These are phyloP conservation scores for Saccharomyces hybrid DNA, from an alignment of 1,139 yeast genomes.

Conservation along the genomic window DNA sequence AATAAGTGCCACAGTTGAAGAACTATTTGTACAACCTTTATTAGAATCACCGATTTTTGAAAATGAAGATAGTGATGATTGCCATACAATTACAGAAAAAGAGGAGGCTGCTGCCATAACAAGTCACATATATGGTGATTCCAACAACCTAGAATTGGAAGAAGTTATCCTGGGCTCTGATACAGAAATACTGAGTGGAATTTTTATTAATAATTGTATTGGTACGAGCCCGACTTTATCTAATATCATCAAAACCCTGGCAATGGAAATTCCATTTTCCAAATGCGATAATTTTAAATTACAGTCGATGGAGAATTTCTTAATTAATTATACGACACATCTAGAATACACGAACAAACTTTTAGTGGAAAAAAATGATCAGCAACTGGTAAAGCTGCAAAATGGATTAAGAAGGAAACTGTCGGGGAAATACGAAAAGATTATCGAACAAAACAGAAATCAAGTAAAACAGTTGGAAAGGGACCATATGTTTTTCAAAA, in stretches of 20 bases:
- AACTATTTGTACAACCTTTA: slow-evolving; percentile 51
- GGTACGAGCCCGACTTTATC: slow-evolving; percentile 47
- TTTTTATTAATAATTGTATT: slow-evolving; percentile 53
- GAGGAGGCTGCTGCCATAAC: slow-evolving; percentile 44
- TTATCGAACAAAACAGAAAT: slow-evolving; percentile 13
- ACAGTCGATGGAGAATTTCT: slow-evolving; percentile 36
- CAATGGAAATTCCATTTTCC: slow-evolving; percentile 39
- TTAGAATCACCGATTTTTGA: slow-evolving; percentile 10
- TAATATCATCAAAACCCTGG: slow-evolving; percentile 37
- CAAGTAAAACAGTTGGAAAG: slow-evolving; percentile 20
- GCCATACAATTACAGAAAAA: neutral
- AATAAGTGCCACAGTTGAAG: slow-evolving; percentile 71
- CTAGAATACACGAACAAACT: slow-evolving; percentile 17
- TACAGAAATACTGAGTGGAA: slow-evolving; percentile 48
- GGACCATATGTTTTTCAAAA: slow-evolving; percentile 17
- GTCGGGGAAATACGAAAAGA: slow-evolving; percentile 14
- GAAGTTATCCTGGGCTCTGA: slow-evolving; percentile 50
- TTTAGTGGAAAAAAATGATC: slow-evolving; percentile 15
- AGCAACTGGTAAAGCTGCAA: slow-evolving; percentile 13
- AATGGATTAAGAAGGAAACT: slow-evolving; percentile 12
- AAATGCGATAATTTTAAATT: slow-evolving; percentile 38
- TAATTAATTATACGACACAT: slow-evolving; percentile 13
- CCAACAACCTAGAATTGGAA: slow-evolving; percentile 51
- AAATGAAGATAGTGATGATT: neutral
- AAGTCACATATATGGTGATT: slow-evolving; percentile 71